Evolutionary conservation across 169 alveolate genomes (phyloP), one percentile per base, ranked within the genome.

Genomic region (Cryptosporidium bovis): DNA sequence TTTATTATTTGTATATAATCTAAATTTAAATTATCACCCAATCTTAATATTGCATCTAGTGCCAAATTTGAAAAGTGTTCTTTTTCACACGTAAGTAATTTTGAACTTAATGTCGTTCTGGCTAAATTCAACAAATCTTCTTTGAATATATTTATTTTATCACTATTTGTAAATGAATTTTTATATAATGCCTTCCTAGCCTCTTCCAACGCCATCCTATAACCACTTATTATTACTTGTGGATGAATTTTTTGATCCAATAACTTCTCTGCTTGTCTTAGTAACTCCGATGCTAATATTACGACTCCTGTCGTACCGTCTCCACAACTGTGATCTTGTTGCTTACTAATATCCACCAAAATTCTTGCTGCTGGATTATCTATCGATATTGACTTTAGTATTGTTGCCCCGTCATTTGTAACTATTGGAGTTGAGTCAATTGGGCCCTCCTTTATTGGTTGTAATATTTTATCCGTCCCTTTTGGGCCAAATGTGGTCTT

Each of bases 361-460:
- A 97, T 97, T 93, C 97, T 97, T 16, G 99, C 99, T 51, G 99
- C 99, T 24, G 99, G 99, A 93, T 98, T 98, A 92, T 98, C 99
- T 29, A 98, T 96, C 96, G 98, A 97, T 60, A 98, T 98, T 55
- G 99, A 95, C 92, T 95, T 97, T 83, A 98, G 92, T 18, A 98
- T 98, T 0, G 99, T 98, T 10, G 99, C 99, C 15, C 99, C 99
- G 91, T 98, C 99, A 92, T 98, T 98, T 1, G 99, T 98, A 6
- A 98, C 98, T 48, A 97, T 96, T 90, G 97, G 96, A 82, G 93
- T 94, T 71, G 93, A 95, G 56, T 91, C 96, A 55, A 93, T 91
- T 83, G 95, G 92, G 31, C 96, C 97, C 34, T 94, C 96, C 87
- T 92, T 94, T 96, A 94, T 93, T n/a, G 98, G 98, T 85, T 96